Conservation (phyloP, 2,329 filamentous ascomycete species). For the Penicillium sp. region DNA sequence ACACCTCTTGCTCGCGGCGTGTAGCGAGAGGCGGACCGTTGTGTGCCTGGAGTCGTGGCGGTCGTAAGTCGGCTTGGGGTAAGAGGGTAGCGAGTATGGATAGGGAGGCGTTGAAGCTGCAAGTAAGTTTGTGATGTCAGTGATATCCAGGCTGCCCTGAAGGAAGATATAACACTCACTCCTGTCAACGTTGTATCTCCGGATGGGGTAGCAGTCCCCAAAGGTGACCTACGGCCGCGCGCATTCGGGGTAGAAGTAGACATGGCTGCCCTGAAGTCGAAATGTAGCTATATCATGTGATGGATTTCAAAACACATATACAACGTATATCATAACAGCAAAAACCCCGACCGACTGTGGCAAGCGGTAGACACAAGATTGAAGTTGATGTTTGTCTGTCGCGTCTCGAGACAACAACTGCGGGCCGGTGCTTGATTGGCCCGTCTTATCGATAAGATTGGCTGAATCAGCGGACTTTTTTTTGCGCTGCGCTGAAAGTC, state of each 20-base stretch:
- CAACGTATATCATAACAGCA: neutral
- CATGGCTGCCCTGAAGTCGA: neutral
- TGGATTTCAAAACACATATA: neutral
- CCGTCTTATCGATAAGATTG: slow-evolving; percentile 34
- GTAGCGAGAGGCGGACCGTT: slow-evolving; percentile 33
- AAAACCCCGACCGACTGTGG: neutral
- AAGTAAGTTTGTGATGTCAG: neutral
- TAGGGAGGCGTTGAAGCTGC: slow-evolving; percentile 37
- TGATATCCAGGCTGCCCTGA: neutral
- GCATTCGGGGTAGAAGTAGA: slow-evolving; percentile 33
- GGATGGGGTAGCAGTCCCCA: slow-evolving; percentile 25
- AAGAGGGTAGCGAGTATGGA: slow-evolving; percentile 31
- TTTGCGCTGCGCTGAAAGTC: slow-evolving; percentile 2
- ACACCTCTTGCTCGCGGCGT: slow-evolving; percentile 34
- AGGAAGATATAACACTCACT: slow-evolving; percentile 13
- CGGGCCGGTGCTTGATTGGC: slow-evolving; percentile 21
- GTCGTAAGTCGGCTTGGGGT: slow-evolving; percentile 36
- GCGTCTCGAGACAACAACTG: slow-evolving; percentile 21
- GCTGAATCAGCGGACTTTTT: slow-evolving; percentile 29
- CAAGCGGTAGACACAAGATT: neutral
- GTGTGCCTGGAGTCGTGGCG: slow-evolving; percentile 31
- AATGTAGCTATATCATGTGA: neutral
- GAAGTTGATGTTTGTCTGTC: slow-evolving; percentile 12
- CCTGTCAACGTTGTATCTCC: slow-evolving; percentile 30
- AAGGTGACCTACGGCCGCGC: slow-evolving; percentile 26